Base-by-base conservation (phyloP, 192 early-diverging fungal species). In the Bifiguratus adelaidae region DNA sequence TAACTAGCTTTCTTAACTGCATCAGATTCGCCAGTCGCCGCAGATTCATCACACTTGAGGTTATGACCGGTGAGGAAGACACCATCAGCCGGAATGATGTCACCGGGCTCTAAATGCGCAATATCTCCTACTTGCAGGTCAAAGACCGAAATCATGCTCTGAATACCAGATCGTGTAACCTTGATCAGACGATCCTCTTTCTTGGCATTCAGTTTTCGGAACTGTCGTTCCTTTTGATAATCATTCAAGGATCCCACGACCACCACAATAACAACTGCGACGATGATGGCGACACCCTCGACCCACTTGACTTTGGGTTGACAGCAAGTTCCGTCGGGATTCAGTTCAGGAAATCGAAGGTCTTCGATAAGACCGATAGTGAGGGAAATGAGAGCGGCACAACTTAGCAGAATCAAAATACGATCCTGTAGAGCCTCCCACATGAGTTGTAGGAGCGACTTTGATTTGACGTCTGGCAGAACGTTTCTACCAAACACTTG, bases 1-100 rank as follows among this genome's bases (percentile, higher is more conserved):
- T 68, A 62, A 0, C 65, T 56, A 42, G 71, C 65, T 56, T 99
- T 99, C 37, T 77, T 71, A 15, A 97, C 82, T 2, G 91, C 78
- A 52, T 92, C 79, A n/a, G 88, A 81, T 65, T 99, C 96, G 45
- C 96, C 96, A 4, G 94, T 95, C 26, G 89, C 78, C 4, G 92
- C 79, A 12, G 84, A 88, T 65, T 99, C 96, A 56, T 99, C 96
- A 47, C 81, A 84, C 22, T 72, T 66, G 24, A 97, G 60, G 56
- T 90, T 89, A 48, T 86, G 86, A 4, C 81, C 80, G 11, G 73
- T 65, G 21, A 99, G 47, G 18, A 92, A 79, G 21, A 97, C 65
- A 21, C 85, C 96, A 55, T 99, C 96, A 3, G 83, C 90, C 28
- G 91, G 77, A 34, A 95, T 68, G 20, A 99, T 82, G 59, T 96